Evolutionary conservation across 345 rosid genomes (phyloP).

Genomic region (Ailanthus altissimus): DNA sequence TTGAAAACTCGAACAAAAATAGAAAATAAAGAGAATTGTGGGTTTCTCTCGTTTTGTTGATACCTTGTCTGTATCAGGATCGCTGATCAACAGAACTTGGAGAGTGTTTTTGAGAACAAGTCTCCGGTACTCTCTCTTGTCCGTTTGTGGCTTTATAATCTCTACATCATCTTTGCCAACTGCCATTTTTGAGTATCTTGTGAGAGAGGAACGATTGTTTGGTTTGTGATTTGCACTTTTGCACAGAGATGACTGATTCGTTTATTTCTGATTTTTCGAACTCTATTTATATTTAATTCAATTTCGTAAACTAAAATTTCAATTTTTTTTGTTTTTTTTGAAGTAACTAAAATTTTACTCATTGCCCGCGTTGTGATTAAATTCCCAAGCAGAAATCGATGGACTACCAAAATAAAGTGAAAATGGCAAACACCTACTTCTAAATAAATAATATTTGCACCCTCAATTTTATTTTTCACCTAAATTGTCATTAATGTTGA

Average conservation of each 20-base stretch:
- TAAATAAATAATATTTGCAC: no score
- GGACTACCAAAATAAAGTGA: no score
- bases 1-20: neutral
- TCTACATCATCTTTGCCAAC: constrained; percentile 42
- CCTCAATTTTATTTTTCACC: no score
- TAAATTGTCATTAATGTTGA: no score
- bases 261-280: no score
- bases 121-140: constrained; percentile 68
- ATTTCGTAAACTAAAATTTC: no score
- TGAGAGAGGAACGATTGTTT: constrained; percentile 6
- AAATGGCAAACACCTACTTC: no score
- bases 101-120: constrained; percentile 70
- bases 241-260: neutral
- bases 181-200: constrained; percentile 40
- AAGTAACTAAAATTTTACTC: no score
- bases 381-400: no score
- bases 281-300: no score
- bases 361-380: no score
- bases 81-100: constrained; percentile 77
- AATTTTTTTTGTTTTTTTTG: no score
- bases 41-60: neutral
- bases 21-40: neutral
- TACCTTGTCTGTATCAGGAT: constrained; percentile 89
- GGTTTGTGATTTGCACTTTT: neutral
- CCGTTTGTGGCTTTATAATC: constrained; percentile 75